Conservation (phyloP, 192 early-diverging fungal genomes). For the Helicostylum pulchrum region DNA sequence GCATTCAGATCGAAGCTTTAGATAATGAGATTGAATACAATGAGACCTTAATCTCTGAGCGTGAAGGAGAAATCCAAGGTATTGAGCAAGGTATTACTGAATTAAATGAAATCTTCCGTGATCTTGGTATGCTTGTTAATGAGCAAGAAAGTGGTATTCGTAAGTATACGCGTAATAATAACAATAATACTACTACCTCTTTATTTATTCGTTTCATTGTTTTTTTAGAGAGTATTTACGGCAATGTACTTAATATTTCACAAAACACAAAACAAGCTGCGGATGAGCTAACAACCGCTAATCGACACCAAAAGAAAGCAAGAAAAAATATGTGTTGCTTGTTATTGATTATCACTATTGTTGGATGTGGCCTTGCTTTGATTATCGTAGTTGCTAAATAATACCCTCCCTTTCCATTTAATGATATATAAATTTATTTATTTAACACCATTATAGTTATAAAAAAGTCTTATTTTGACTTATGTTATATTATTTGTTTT, state of each 20-base stretch:
- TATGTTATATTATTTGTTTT: no score
- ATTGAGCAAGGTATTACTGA: constrained; percentile 93
- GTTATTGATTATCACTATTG: constrained; percentile 69
- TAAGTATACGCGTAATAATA: constrained; percentile 34
- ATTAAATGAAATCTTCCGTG: constrained; percentile 96
- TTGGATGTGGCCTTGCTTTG: constrained; percentile 59
- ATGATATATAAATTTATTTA: no score
- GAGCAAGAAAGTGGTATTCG: constrained; percentile 92
- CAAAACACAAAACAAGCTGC: constrained; percentile 78
- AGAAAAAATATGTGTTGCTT: constrained; percentile 84
- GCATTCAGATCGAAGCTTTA: constrained; percentile 68
- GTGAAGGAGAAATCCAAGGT: constrained; percentile 87
- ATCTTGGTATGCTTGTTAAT: constrained; percentile 93
- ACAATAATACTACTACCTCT: neutral
- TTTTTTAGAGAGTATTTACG: constrained; percentile 87
- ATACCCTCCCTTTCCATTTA: constrained; percentile 10
- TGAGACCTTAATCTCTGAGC: constrained; percentile 88
- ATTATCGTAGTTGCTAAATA: constrained; percentile 48
- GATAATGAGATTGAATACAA: constrained; percentile 95
- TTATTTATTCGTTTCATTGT: constrained; percentile 1
- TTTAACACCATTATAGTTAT: no score
- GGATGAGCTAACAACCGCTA: constrained; percentile 77
- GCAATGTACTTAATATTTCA: constrained; percentile 83
- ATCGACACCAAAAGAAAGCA: constrained; percentile 70
- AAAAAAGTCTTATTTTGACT: no score